phyloP scores from a whole-genome alignment of 306 rosid species.

The Rosa chinensis region DNA sequence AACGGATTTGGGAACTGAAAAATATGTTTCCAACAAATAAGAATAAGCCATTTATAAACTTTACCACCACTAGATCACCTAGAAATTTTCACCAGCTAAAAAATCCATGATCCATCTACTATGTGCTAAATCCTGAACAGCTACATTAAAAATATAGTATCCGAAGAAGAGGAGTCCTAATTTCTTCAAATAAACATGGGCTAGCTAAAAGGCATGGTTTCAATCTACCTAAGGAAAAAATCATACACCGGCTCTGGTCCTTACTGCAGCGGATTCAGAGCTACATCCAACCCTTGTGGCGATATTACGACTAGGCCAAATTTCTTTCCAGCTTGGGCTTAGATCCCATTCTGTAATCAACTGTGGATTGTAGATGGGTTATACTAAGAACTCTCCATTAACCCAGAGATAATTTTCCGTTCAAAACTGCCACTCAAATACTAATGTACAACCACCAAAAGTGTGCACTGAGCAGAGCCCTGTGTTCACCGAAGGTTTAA shows the following conservation, averaged over 20 bases:
- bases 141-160: constrained; percentile 7
- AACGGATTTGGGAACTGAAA: not conserved
- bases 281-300: constrained; percentile 9
- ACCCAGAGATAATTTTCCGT: not conserved
- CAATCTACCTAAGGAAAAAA: constrained; percentile 19
- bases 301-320: not conserved
- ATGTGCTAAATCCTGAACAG: constrained; percentile 5
- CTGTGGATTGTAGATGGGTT: constrained; percentile 13
- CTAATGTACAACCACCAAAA: constrained; percentile 12
- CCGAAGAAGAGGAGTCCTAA: constrained; percentile 10
- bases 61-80: constrained; percentile 6
- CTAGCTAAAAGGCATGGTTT: constrained; percentile 20
- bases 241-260: constrained; percentile 7
- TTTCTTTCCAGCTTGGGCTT: not conserved
- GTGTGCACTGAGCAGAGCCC: constrained; percentile 21
- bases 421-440: constrained; percentile 16
- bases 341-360: constrained; percentile 17
- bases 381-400: constrained; percentile 18
- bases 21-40: not conserved
- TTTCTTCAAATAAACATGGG: constrained; percentile 19
- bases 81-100: not conserved
- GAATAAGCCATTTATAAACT: constrained; percentile 12
- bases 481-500: constrained; percentile 28
- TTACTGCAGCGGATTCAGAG: not conserved
- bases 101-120: constrained; percentile 9